Percentiles rank a stretch among this genome's conserved stretches.
Evolutionary conservation across 163 green algal species (phyloP).

Genomic region (Scenedesmus sp.): DNA sequence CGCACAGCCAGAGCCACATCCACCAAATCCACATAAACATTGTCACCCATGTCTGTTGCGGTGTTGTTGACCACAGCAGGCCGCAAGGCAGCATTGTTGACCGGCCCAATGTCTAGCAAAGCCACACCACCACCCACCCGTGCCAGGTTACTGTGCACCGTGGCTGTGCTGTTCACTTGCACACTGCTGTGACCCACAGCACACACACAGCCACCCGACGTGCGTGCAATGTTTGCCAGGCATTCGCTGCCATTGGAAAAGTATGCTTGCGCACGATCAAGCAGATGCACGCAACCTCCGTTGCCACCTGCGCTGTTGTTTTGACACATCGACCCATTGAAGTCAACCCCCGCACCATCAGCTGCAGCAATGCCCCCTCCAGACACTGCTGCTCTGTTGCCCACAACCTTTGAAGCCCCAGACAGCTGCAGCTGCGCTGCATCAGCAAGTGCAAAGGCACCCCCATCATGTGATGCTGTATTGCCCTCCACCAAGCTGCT

Average conservation of each 20-base stretch:
- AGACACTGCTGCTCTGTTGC: background rate
- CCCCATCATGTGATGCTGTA: background rate
- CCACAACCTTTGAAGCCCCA: background rate
- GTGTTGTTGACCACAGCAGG: background rate
- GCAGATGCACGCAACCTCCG: background rate
- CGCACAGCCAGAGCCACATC: background rate
- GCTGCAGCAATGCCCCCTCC: background rate
- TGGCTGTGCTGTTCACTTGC: background rate
- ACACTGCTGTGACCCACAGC: background rate
- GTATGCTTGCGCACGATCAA: background rate
- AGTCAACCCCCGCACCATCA: background rate
- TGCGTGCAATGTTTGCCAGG: background rate
- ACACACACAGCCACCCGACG: background rate
- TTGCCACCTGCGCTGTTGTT: background rate
- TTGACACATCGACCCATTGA: background rate
- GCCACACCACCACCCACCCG: constrained; percentile 11
- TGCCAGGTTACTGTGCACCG: background rate
- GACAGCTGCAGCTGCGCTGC: background rate
- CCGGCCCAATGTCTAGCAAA: background rate
- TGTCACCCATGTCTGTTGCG: background rate
- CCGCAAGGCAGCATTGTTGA: background rate
- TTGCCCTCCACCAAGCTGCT: background rate
- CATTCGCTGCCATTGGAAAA: background rate
- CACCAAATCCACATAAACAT: constrained; percentile 3
- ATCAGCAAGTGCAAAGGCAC: background rate